These are phyloP conservation scores for Aspergillus sp. DNA, from an alignment of 2,329 filamentous ascomycete species.

Conservation along the genomic window DNA sequence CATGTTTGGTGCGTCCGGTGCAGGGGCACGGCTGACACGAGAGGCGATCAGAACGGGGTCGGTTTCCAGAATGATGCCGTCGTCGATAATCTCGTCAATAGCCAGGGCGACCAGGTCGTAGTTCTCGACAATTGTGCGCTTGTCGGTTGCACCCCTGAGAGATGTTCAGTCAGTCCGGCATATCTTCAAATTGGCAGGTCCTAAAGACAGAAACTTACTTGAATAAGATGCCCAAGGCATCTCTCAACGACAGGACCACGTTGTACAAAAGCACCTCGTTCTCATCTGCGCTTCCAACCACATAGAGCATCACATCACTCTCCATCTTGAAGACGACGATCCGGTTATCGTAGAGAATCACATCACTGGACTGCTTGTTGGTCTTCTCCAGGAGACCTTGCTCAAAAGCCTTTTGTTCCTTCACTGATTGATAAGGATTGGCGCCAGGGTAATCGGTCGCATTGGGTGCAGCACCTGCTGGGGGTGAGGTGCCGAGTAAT, in stretches of 20 bases:
- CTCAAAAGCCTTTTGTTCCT: slow-evolving; percentile 94
- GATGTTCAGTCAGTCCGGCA: not conserved
- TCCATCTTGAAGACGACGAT: slow-evolving; percentile 98
- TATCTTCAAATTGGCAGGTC: not conserved
- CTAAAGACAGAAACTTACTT: slow-evolving; percentile 57
- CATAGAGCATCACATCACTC: slow-evolving; percentile 93
- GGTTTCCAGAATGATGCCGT: slow-evolving; percentile 94
- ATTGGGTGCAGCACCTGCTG: slow-evolving; percentile 55
- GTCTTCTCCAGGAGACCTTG: slow-evolving; percentile 95
- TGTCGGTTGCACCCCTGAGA: slow-evolving; percentile 84
- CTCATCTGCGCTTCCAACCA: slow-evolving; percentile 86
- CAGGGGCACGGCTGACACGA: slow-evolving; percentile 85
- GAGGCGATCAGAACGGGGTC: slow-evolving; percentile 92
- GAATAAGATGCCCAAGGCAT: slow-evolving; percentile 83
- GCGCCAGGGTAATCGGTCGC: slow-evolving; percentile 57
- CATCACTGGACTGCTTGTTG: slow-evolving; percentile 88
- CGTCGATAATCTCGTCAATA: slow-evolving; percentile 92
- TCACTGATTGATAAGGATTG: slow-evolving; percentile 80
- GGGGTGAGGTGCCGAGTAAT: slow-evolving; percentile 71
- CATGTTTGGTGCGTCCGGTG: slow-evolving; percentile 80
- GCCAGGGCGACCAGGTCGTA: slow-evolving; percentile 93
- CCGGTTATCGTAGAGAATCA: slow-evolving; percentile 95
- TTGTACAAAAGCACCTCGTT: slow-evolving; percentile 97
- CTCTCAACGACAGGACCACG: slow-evolving; percentile 83
- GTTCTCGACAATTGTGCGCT: slow-evolving; percentile 96